A percentile compares a stretch with the other conserved stretches of the same genome.
Conservation (phyloP, 129 eudicot genomes). For the Gnaphalium uliginosum region DNA sequence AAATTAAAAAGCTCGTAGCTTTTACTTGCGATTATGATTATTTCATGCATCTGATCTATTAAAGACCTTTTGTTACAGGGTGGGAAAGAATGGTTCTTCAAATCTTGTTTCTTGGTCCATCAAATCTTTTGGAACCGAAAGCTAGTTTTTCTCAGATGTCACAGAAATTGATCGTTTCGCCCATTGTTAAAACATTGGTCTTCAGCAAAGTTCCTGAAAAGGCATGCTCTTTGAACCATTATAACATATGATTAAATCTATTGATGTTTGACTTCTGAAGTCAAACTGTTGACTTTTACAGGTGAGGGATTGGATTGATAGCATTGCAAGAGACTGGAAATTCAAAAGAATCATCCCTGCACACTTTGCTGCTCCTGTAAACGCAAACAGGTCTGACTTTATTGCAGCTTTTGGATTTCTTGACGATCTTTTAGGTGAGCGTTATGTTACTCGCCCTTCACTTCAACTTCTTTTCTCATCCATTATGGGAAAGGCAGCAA, state of each 20-base stretch:
- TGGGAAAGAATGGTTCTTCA: constrained; percentile 99
- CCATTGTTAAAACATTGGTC: constrained; percentile 92
- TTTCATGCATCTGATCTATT: constrained; percentile 18
- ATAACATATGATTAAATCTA: neutral
- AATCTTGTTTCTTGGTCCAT: constrained; percentile 94
- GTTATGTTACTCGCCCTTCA: constrained; percentile 82
- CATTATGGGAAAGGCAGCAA: constrained; percentile 85
- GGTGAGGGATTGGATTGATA: constrained; percentile 96
- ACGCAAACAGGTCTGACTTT: constrained; percentile 87
- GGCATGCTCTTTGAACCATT: constrained; percentile 44
- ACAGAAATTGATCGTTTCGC: constrained; percentile 93
- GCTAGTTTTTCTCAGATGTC: constrained; percentile 97
- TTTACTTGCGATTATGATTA: neutral
- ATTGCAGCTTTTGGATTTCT: constrained; percentile 92
- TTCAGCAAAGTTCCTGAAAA: constrained; percentile 99
- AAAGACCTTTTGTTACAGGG: constrained; percentile 45
- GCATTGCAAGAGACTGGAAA: constrained; percentile 86
- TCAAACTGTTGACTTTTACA: constrained; percentile 31
- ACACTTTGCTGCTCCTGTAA: constrained; percentile 93
- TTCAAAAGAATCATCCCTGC: constrained; percentile 96
- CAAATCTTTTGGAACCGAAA: constrained; percentile 89
- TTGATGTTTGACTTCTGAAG: constrained; percentile 14
- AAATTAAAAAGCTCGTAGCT: constrained; percentile 1
- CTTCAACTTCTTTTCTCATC: constrained; percentile 76
- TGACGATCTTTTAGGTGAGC: constrained; percentile 89